A percentile compares a stretch with the other conserved stretches of the same genome.
Evolutionary conservation across 208 protist genomes (phyloP).

Genomic region (Acanthamoeba triangularis): DNA sequence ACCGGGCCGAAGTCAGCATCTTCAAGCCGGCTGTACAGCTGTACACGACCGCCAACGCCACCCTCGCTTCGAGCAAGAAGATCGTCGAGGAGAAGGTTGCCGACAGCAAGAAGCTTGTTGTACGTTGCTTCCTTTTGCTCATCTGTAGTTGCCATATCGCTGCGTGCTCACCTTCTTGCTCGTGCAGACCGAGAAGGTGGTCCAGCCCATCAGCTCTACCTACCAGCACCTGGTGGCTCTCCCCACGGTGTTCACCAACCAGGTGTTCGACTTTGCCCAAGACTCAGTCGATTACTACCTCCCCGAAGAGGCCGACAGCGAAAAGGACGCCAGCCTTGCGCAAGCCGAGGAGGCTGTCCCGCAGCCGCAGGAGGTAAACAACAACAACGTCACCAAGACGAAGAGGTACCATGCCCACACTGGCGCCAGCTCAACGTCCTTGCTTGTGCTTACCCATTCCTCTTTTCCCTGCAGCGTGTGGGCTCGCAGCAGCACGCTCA

Average conservation of each 20-base stretch:
- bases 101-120: background rate
- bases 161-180: background rate
- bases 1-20: background rate
- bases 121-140: background rate
- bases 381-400: background rate
- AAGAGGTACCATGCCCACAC: background rate
- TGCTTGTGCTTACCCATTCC: background rate
- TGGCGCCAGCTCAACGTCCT: background rate
- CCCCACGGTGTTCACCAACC: background rate
- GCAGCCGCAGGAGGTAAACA: background rate
- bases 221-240: background rate
- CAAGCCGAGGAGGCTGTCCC: background rate
- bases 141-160: background rate
- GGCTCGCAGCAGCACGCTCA: background rate
- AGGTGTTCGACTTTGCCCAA: constrained; percentile 55
- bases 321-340: background rate
- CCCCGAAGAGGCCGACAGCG: background rate
- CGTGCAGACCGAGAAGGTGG: background rate
- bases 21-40: constrained; percentile 29
- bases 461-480: background rate
- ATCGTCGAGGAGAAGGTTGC: constrained; percentile 34
- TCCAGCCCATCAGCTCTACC: constrained; percentile 5
- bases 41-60: background rate
- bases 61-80: background rate
- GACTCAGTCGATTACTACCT: constrained; percentile 41